Conservation (phyloP, 2,329 filamentous ascomycete species). For the Aspergillus pseudoviridinutans region DNA sequence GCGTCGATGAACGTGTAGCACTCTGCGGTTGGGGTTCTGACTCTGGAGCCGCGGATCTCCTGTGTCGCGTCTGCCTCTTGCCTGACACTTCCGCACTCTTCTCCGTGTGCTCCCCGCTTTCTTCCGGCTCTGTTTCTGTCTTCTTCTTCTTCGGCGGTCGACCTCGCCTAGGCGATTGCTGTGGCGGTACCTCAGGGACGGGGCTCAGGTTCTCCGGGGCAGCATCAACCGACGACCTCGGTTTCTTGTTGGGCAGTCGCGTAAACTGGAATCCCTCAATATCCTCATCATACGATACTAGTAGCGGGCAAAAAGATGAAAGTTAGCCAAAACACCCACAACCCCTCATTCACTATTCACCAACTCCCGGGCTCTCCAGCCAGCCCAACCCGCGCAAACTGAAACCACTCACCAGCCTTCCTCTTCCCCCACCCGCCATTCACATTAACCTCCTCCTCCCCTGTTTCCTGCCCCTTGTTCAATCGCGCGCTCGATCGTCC, state of each 20-base stretch:
- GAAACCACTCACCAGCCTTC: slow-evolving; percentile 40
- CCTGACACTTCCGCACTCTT: slow-evolving; percentile 17
- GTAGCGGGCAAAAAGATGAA: neutral
- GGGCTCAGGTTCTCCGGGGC: slow-evolving; percentile 32
- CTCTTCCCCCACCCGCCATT: slow-evolving; percentile 35
- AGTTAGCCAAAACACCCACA: neutral
- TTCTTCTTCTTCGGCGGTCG: slow-evolving; percentile 43
- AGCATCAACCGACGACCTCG: slow-evolving; percentile 44
- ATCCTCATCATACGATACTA: slow-evolving; percentile 62
- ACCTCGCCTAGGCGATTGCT: slow-evolving; percentile 33
- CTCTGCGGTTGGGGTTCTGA: slow-evolving; percentile 13
- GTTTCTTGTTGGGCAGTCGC: slow-evolving; percentile 63
- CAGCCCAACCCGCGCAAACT: neutral
- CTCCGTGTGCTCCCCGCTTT: slow-evolving; percentile 13
- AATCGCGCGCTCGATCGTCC: slow-evolving; percentile 31
- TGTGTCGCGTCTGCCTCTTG: slow-evolving; percentile 23
- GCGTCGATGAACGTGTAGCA: slow-evolving; percentile 16
- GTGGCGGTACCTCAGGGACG: slow-evolving; percentile 34
- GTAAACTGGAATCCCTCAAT: slow-evolving; percentile 75
- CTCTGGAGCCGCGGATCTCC: slow-evolving; percentile 16
- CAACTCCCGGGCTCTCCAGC: neutral
- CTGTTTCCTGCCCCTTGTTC: slow-evolving; percentile 30
- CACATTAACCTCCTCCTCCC: slow-evolving; percentile 17
- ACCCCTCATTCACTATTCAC: neutral
- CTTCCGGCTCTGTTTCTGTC: slow-evolving; percentile 18